phyloP scores from a whole-genome alignment of 345 rosid genomes.

The Linum trigynum region DNA sequence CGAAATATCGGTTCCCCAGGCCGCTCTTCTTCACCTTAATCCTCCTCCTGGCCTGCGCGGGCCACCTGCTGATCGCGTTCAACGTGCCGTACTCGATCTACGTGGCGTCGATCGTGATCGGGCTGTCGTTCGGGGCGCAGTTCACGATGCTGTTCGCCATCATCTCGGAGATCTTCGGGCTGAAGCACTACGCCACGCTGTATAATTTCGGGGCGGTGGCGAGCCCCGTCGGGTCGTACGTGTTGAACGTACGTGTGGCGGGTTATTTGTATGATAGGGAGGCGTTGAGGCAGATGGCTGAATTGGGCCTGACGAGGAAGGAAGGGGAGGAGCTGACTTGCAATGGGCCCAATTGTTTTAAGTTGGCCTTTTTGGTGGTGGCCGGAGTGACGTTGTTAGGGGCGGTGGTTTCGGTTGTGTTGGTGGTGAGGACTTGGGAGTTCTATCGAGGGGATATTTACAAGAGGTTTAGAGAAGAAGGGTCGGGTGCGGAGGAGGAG shows the following conservation, averaged over 20 bases:
- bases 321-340: conserved; percentile 7
- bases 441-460: conserved; percentile 17
- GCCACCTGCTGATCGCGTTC: conserved; percentile 14
- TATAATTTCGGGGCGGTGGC: conserved; percentile 15
- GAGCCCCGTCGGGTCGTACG: conserved; percentile 17
- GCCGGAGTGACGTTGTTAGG: conserved; percentile 8
- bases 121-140: conserved; percentile 22
- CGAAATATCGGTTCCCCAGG: conserved; percentile 12
- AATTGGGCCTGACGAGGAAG: conserved; percentile 7
- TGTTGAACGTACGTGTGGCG: conserved; percentile 17
- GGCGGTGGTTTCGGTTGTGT: conserved; percentile 11
- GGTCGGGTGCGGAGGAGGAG: too few species aligned
- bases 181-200: conserved; percentile 16
- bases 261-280: conserved; percentile 17
- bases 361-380: conserved; percentile 7
- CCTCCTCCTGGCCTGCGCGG: conserved; percentile 9
- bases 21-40: conserved; percentile 10
- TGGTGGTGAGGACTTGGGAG: conserved; percentile 13
- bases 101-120: conserved; percentile 13
- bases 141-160: conserved; percentile 14
- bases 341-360: conserved; percentile 10
- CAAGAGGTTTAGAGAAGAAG: conserved; percentile 12
- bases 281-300: conserved; percentile 13
- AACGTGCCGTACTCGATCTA: conserved; percentile 15
- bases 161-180: conserved; percentile 18